A percentile compares a stretch with the other conserved stretches of the same genome.
Conservation (phyloP, 2,329 filamentous ascomycete genomes). For the Cordyceps militaris region DNA sequence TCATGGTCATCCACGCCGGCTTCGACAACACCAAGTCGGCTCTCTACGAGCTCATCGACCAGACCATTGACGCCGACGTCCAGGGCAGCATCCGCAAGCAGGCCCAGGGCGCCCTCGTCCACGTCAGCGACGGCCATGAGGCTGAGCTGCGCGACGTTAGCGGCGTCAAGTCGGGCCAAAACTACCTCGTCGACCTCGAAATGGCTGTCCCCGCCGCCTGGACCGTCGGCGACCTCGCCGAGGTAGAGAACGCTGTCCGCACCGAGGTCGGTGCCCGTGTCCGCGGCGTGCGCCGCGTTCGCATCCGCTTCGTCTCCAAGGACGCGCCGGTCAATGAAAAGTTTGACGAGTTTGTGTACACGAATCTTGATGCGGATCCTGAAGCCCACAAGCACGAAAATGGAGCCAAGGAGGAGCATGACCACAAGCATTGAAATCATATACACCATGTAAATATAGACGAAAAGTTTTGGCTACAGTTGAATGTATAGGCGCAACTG, state of each 20-base stretch:
- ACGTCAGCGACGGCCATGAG: conserved; percentile 45
- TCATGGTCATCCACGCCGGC: conserved; percentile 88
- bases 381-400: conserved; percentile 29
- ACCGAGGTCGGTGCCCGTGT: conserved; percentile 68
- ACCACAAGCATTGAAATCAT: conserved; percentile 10
- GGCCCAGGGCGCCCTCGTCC: conserved; percentile 50
- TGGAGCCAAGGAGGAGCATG: neutral
- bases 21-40: conserved; percentile 77
- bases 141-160: conserved; percentile 72
- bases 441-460: neutral
- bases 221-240: conserved; percentile 63
- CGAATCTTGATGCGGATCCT: conserved; percentile 57
- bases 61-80: conserved; percentile 78
- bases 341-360: conserved; percentile 73
- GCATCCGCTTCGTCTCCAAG: conserved; percentile 73
- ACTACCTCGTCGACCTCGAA: conserved; percentile 88
- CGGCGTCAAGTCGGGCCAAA: conserved; percentile 92
- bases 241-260: conserved; percentile 68
- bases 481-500: neutral
- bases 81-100: conserved; percentile 64
- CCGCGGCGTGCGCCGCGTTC: conserved; percentile 74
- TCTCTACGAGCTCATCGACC: conserved; percentile 84
- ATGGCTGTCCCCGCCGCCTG: conserved; percentile 70
- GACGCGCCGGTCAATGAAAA: conserved; percentile 50
- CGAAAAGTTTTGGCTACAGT: neutral